Percentiles rank a stretch among this genome's conserved stretches.
Conservation (phyloP, 345 rosid species). For the Pugionium cornutum region DNA sequence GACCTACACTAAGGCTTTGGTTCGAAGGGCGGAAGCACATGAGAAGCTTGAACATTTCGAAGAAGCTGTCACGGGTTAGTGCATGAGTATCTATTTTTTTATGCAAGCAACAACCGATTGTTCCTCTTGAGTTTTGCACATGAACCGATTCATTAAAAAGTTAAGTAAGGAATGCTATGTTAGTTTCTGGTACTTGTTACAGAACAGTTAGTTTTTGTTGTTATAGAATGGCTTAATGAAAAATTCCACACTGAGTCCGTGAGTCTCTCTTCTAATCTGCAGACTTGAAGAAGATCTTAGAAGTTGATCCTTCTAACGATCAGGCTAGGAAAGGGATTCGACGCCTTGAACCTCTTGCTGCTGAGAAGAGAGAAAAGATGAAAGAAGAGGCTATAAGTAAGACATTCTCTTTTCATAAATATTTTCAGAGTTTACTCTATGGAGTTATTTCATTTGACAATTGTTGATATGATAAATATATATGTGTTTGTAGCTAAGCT, state of each 20-base stretch:
- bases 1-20: conserved; percentile 66
- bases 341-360: conserved; percentile 86
- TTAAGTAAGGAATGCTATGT: not conserved
- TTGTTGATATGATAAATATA: not conserved
- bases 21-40: conserved; percentile 82
- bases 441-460: not conserved
- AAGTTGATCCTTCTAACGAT: conserved; percentile 75
- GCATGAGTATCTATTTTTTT: not conserved
- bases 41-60: conserved; percentile 90
- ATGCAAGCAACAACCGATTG: not conserved
- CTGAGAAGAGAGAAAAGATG: conserved; percentile 89
- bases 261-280: conserved; percentile 23
- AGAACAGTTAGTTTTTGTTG: not conserved
- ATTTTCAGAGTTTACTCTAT: too few relatives aligned
- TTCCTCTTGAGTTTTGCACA: not conserved
- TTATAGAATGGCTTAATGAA: not conserved
- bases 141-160: not conserved
- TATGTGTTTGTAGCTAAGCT: conserved; percentile 60
- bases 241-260: not conserved
- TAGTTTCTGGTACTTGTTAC: conserved; percentile 9
- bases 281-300: conserved; percentile 87
- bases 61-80: conserved; percentile 80
- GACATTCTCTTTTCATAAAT: not conserved
- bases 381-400: conserved; percentile 97
- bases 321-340: conserved; percentile 66